Percentiles rank a stretch among this genome's conserved stretches.
Conservation (phyloP, 345 rosid species). For the Garcia nutans region DNA sequence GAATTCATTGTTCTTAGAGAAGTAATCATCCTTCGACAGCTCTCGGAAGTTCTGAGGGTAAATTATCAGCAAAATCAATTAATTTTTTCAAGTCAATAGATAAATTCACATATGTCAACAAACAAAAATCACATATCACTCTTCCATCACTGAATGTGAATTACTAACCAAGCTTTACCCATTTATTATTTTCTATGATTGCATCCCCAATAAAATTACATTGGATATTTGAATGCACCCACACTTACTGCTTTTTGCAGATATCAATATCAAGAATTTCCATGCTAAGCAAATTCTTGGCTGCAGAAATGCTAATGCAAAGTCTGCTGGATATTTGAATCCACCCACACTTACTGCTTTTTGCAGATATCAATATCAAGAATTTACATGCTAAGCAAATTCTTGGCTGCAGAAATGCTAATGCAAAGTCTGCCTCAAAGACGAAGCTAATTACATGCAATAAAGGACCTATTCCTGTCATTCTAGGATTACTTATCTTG, state of each 20-base stretch:
- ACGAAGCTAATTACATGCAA: background rate
- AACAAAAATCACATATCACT: background rate
- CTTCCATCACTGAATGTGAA: background rate
- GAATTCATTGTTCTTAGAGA: slow-evolving; percentile 83
- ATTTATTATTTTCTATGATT: background rate
- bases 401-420: background rate
- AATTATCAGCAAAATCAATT: background rate
- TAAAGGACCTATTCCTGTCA: background rate
- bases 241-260: background rate
- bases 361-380: background rate
- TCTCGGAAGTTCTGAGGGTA: slow-evolving; percentile 57
- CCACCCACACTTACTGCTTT: background rate
- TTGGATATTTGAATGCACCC: background rate
- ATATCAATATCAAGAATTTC: background rate
- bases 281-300: background rate
- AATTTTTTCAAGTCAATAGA: background rate
- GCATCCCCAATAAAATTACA: background rate
- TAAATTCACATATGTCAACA: background rate
- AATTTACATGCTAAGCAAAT: background rate
- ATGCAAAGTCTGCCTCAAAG: background rate
- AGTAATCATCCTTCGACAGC: slow-evolving; percentile 80
- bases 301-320: background rate
- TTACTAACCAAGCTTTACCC: background rate
- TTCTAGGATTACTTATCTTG: background rate
- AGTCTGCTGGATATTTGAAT: background rate